Evolutionary conservation across 768 basidiomycete species (phyloP).

Genomic region (Lactifluus volemus): DNA sequence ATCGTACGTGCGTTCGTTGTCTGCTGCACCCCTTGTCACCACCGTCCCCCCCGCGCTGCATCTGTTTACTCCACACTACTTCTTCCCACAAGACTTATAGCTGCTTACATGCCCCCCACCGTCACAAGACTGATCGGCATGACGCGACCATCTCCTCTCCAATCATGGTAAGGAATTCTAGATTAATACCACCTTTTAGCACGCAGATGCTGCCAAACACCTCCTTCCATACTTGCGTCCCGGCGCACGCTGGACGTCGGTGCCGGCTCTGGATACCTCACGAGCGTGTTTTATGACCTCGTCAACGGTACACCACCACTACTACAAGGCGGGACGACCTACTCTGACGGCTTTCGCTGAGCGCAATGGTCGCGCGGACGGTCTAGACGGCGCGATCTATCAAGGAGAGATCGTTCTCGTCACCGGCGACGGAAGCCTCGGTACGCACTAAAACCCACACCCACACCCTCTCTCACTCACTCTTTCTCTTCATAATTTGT

Average conservation of each 20-base stretch:
- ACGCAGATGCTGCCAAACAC: conserved; percentile 77
- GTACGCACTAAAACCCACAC: conserved; percentile 27
- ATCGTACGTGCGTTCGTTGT: conserved; percentile 25
- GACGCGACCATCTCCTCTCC: conserved; percentile 94
- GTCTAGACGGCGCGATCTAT: conserved; percentile 46
- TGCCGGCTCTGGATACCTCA: conserved; percentile 79
- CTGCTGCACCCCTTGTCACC: neutral
- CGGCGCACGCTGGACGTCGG: conserved; percentile 79
- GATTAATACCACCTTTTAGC: conserved; percentile 32
- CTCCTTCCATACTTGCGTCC: conserved; percentile 66
- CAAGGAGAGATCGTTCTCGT: conserved; percentile 52
- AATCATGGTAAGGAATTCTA: conserved; percentile 33
- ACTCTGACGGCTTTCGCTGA: conserved; percentile 66
- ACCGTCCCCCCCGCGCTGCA: too few species aligned
- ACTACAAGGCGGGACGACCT: conserved; percentile 33
- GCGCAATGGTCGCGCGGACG: conserved; percentile 59
- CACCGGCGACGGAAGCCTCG: conserved; percentile 73
- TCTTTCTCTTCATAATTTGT: too few species aligned
- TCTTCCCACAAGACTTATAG: too few species aligned
- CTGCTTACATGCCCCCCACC: too few species aligned
- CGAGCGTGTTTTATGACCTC: conserved; percentile 74
- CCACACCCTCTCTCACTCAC: too few species aligned
- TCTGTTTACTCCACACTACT: too few species aligned
- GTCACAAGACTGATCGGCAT: conserved; percentile 50
- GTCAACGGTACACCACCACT: conserved; percentile 29